Percentiles rank a stretch among this genome's conserved stretches.
Conservation (phyloP, 805 yeast species). For the Sugiyamaella chiloensis region DNA sequence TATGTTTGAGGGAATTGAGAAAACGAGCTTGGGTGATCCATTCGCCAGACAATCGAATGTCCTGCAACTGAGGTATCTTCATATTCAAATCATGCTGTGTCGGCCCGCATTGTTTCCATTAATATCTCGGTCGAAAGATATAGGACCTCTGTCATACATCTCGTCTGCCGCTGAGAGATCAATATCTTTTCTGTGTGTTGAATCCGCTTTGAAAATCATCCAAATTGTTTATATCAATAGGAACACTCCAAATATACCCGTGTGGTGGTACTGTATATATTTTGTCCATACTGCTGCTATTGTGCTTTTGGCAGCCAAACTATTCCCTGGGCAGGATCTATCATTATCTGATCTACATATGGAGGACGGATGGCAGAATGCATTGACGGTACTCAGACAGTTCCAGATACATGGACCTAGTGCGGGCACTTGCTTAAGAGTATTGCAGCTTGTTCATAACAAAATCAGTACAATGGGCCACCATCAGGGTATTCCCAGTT, state of each 20-base stretch:
- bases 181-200: constrained; percentile 12
- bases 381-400: constrained; percentile 7
- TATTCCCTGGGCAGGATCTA: constrained; percentile 18
- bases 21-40: neutral
- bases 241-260: constrained; percentile 19
- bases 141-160: neutral
- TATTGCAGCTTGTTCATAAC: constrained; percentile 4
- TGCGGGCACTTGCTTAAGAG: constrained; percentile 7
- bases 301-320: constrained; percentile 26
- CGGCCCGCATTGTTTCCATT: constrained; percentile 14
- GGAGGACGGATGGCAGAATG: constrained; percentile 12
- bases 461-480: constrained; percentile 2
- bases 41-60: constrained; percentile 7
- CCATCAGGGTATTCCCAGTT: neutral
- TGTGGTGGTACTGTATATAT: constrained; percentile 27
- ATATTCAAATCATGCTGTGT: constrained; percentile 14
- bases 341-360: neutral
- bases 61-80: constrained; percentile 9
- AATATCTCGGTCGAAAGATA: neutral
- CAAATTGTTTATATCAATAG: constrained; percentile 12
- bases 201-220: constrained; percentile 17
- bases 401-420: constrained; percentile 6
- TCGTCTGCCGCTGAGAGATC: constrained; percentile 3
- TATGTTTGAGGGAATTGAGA: neutral
- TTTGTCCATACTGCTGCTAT: constrained; percentile 27